Evolutionary conservation across 2,329 filamentous ascomycete genomes (phyloP), one percentile per base, ranked within the genome.

Genomic region (Penicillium sp.): DNA sequence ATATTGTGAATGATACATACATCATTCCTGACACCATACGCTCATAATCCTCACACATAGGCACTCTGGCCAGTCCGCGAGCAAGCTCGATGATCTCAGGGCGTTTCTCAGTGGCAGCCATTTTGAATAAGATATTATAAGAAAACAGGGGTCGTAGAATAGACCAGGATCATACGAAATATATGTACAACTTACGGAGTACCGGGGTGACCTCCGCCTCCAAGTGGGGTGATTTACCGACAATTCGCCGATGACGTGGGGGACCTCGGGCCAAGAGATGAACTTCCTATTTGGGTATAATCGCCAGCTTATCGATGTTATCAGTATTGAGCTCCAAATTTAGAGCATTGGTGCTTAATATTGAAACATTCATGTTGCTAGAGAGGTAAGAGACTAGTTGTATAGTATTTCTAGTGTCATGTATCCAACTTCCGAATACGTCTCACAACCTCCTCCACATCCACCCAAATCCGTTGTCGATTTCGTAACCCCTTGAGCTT

Each of bases 21-120:
- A 72, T 61, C 70, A 73, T 73, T 9, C 70, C 70, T 1, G 70
- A 73, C 42, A 73, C 65, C 70, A 73, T 73, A 11, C 58, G 59
- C 54, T 73, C 70, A 52, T 71, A 73, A 25, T 73, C 66, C n/a
- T 72, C 70, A 52, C 69, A 69, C 59, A 65, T 55, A 5, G 69
- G 69, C 0, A 67, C 60, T 31, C 65, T 53, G 28, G 60, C 44
- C 3, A 72, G 51, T 14, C 50, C 58, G 19, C 63, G 67, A 14
- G 70, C 67, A 33, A 72, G 55, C 31, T 64, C 66, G 30, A 72
- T 70, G 31, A 71, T 63, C 19, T 73, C 69, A 0, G 64, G 59
- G 5, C 64, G 57, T 61, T 72, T 70, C 33, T 57, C 63, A 1
- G 57, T 57, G 4, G 66, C 61, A 17, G 70, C 65, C 59, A 67